Percentiles rank a stretch among this genome's conserved stretches.
Conservation (phyloP, 495 filamentous ascomycete genomes). For the Aspergillus cristatus region DNA sequence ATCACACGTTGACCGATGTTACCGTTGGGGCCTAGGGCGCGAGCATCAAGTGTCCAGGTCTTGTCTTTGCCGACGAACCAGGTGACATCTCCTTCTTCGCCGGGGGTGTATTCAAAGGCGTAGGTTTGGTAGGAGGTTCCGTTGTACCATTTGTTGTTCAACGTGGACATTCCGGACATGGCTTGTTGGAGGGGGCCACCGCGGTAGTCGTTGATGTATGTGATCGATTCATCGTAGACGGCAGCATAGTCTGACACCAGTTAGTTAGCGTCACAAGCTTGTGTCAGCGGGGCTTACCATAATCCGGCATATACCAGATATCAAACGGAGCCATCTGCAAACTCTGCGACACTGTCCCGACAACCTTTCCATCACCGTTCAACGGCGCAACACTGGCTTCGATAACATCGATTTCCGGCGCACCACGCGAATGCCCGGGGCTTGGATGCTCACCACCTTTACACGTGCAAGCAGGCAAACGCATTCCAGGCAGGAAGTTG, state of each 20-base stretch:
- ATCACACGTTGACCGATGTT: conserved; percentile 64
- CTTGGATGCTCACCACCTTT: conserved; percentile 56
- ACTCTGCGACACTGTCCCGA: conserved; percentile 63
- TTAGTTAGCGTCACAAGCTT: neutral
- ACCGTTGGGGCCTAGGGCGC: conserved; percentile 60
- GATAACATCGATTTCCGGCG: conserved; percentile 70
- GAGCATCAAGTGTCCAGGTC: conserved; percentile 58
- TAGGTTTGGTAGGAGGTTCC: conserved; percentile 63
- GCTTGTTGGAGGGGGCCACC: conserved; percentile 68
- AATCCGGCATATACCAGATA: conserved; percentile 67
- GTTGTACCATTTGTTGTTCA: conserved; percentile 74
- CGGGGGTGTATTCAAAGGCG: conserved; percentile 65
- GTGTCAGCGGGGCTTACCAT: conserved; percentile 28
- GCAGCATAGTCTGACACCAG: conserved; percentile 43
- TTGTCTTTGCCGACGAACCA: conserved; percentile 61
- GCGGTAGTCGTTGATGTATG: conserved; percentile 54
- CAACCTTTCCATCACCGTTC: conserved; percentile 33
- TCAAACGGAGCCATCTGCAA: conserved; percentile 69
- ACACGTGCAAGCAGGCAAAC: conserved; percentile 63
- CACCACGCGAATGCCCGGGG: conserved; percentile 59
- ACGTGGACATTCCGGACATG: conserved; percentile 58
- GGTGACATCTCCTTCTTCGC: conserved; percentile 47
- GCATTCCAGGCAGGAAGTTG: conserved; percentile 64
- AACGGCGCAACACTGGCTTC: conserved; percentile 57
- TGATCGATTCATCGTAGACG: conserved; percentile 50